Base-by-base conservation (phyloP, 441 rosid genomes). In the Hura crepitans region DNA sequence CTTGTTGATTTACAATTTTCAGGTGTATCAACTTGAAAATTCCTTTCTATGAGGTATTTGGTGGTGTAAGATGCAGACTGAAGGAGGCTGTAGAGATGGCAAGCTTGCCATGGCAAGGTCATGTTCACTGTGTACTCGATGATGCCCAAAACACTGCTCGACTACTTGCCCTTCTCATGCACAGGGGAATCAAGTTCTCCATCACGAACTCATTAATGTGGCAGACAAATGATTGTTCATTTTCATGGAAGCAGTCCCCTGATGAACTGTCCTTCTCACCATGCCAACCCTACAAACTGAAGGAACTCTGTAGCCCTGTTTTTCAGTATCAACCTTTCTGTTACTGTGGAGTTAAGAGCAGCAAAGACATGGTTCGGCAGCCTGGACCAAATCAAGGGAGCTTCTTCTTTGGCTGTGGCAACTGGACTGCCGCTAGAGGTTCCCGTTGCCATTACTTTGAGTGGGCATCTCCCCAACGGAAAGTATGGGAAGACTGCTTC, bases 1-100 rank as follows among this genome's bases (percentile, higher is more conserved):
- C 23, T 31, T 27, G 20, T 42, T 49, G 47, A 56, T 69, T 50
- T 42, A 2, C 22, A 62, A 46, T 58, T 62, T 53, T 61, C 54
- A 89, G 91, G 75, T 89, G 94, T 89, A 86, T 88, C 78, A 89
- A 89, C 83, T 80, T 89, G 64, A 89, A 77, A 71, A 88, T 86
- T 69, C 94, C 94, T 3, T 89, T 85, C 76, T 50, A 46, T 55
- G 87, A 89, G 76, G 84, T 83, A 55, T 88, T 78, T 69, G 88
- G 89, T 17, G 84, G 85, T 8, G 77, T 45, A 23, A 84, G 82
- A 69, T 86, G 89, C 82, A 88, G 82, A 56, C 72, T 86, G 62
- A 89, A 84, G 75, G 91, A 85, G 78, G 94, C 94, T 12, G 90
- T 85, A 12, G 80, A 84, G 77, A 75, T 80, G 83, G 86, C 91